Evolutionary conservation across 495 filamentous ascomycete genomes (phyloP), one percentile per base, ranked within the genome.

Genomic region (Podospora tetraspora): DNA sequence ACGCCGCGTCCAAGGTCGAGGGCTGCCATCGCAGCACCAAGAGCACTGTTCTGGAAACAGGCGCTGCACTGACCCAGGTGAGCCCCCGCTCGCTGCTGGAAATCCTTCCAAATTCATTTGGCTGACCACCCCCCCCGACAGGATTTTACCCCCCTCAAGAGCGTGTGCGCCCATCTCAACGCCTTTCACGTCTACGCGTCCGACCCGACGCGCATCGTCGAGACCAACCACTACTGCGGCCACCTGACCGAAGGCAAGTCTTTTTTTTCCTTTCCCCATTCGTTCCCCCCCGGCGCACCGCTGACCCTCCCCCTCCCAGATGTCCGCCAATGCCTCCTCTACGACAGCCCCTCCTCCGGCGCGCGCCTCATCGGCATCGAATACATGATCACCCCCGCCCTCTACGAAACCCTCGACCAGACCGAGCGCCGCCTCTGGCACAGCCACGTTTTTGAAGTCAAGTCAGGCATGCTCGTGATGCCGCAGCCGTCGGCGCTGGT

Each of bases 401-500:
- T 96, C 2, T 97, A 88, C 81, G 77, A 81, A 11, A 88, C 85
- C 0, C 87, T 97, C 0, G 81, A 85, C 8, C 6, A 74, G 0
- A 83, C 86, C 11, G 94, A 97, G 78, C 85, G 88, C 13, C 82
- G 84, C 67, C 84, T 92, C 21, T 96, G 91, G 91, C 91, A 94
- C 76, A 85, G 83, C 27, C 91, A 95, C 74, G 91, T 91, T 30
- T 96, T 90, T 77, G 93, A 97, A 73, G 92, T 96, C 11, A 95
- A 95, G 71, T 88, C 85, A 30, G 92, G 93, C 0, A 90, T 93
- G 89, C 83, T 97, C 3, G 83, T 94, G 69, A 91, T 97, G 92
- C 92, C 93, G 0, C 82, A 86, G 9, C 90, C 92, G 0, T 70
- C 77, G 1, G 73, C 74, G 10, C 59, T 72, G 0, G 70, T 77